A percentile compares a stretch with the other conserved stretches of the same genome.
Conservation (phyloP, 2,329 filamentous ascomycete genomes). For the Rhexocercosporidium sp. region DNA sequence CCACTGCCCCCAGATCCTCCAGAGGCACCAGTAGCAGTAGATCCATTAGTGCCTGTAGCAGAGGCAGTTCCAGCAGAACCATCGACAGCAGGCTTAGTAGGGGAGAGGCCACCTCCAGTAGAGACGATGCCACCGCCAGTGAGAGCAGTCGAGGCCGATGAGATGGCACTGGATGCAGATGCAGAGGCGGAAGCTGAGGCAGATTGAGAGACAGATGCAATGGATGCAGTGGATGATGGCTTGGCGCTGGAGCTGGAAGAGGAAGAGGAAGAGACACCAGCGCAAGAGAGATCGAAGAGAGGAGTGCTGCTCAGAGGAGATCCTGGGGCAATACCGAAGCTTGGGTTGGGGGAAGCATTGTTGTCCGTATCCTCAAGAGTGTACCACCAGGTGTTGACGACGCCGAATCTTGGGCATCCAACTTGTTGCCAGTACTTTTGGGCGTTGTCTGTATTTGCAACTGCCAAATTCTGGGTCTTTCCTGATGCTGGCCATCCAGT, state of each 20-base stretch:
- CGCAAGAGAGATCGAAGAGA: conserved; percentile 68
- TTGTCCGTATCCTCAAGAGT: conserved; percentile 70
- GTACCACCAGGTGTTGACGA: conserved; percentile 76
- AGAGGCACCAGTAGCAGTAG: conserved; percentile 9
- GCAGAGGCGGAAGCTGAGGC: conserved; percentile 15
- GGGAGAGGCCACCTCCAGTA: conserved; percentile 31
- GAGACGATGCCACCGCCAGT: conserved; percentile 22
- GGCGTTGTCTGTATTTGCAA: conserved; percentile 70
- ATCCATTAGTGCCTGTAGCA: too few species aligned
- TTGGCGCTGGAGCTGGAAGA: conserved; percentile 29
- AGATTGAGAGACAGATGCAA: conserved; percentile 10
- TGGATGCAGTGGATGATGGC: conserved; percentile 25
- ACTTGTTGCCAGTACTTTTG: conserved; percentile 82
- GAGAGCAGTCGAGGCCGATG: conserved; percentile 22
- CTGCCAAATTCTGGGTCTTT: conserved; percentile 62
- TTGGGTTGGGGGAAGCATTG: conserved; percentile 64
- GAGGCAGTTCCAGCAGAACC: conserved; percentile 22
- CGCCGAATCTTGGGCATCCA: conserved; percentile 72
- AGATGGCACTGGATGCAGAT: conserved; percentile 18
- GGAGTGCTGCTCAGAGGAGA: conserved; percentile 57
- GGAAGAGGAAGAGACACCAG: conserved; percentile 38
- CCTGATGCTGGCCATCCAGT: conserved; percentile 86
- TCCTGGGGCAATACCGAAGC: conserved; percentile 70
- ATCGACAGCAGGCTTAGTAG: conserved; percentile 24
- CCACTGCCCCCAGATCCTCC: conserved; percentile 1